phyloP scores from a whole-genome alignment of 345 rosid genomes.

The Eucalyptus brandiana region DNA sequence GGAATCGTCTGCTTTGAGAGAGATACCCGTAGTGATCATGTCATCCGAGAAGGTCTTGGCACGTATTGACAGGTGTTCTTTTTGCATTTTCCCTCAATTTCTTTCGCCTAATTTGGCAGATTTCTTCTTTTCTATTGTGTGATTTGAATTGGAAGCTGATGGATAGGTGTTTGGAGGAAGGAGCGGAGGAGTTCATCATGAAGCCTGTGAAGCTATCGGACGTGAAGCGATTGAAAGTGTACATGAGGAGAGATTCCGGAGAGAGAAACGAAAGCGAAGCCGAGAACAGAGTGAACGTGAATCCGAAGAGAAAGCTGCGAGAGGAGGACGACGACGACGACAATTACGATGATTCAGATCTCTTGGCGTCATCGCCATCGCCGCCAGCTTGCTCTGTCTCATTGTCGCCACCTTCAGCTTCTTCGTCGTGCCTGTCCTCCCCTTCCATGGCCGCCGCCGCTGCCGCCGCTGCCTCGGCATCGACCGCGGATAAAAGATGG shows the following conservation, averaged over 20 bases:
- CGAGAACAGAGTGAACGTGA: not conserved
- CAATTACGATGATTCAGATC: not conserved
- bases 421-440: not conserved
- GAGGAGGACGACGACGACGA: not conserved
- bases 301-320: conserved; percentile 49
- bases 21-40: conserved; percentile 89
- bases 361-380: conserved; percentile 7
- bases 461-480: not conserved
- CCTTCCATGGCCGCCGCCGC: not conserved
- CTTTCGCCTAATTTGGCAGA: not conserved
- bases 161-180: conserved; percentile 83
- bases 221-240: conserved; percentile 59
- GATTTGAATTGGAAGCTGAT: not conserved
- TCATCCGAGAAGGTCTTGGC: conserved; percentile 80
- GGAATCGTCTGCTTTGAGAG: conserved; percentile 66
- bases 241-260: conserved; percentile 12
- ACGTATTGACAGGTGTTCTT: conserved; percentile 52
- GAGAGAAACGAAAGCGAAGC: not conserved
- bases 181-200: conserved; percentile 84
- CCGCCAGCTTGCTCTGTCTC: not conserved
- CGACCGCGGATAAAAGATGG: conserved; percentile 18
- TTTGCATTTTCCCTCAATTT: not conserved
- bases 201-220: conserved; percentile 94
- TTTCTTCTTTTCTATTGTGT: not conserved
- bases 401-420: not conserved